Evolutionary conservation across 75 land plant genomes (phyloP).

Genomic region (Larix kaempferi): DNA sequence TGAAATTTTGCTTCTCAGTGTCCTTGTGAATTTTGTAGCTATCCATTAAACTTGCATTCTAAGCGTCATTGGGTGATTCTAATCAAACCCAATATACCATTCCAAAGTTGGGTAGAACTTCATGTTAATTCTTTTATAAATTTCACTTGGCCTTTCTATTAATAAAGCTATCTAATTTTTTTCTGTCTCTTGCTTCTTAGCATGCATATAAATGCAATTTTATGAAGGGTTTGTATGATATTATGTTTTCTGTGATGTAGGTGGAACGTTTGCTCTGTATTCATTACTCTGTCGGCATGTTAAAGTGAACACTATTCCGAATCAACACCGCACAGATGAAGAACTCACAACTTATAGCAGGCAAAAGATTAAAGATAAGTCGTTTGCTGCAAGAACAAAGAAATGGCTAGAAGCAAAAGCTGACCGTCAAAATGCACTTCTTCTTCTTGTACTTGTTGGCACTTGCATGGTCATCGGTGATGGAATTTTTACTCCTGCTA

Average conservation of each 20-base stretch:
- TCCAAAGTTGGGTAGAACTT: too few species aligned
- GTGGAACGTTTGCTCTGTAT: constrained; percentile 83
- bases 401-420: constrained; percentile 47
- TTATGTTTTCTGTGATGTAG: constrained; percentile 18
- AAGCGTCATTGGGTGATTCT: too few species aligned
- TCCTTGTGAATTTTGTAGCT: too few species aligned
- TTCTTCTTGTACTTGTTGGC: constrained; percentile 72
- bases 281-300: constrained; percentile 77
- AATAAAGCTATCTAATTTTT: too few species aligned
- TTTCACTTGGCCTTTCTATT: too few species aligned
- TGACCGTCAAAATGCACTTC: constrained; percentile 44
- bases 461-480: constrained; percentile 88
- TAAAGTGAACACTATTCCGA: constrained; percentile 64
- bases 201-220: neutral
- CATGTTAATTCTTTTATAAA: too few species aligned
- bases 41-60: too few species aligned
- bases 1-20: too few species aligned
- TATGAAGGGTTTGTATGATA: too few species aligned
- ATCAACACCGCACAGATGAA: constrained; percentile 70
- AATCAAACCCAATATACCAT: too few species aligned
- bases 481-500: constrained; percentile 88
- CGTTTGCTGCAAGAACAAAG: constrained; percentile 64
- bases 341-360: constrained; percentile 68
- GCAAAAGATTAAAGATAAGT: constrained; percentile 40
- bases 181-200: too few species aligned